Base-by-base conservation (phyloP, 441 rosid genomes). In the Melastoma candidum region DNA sequence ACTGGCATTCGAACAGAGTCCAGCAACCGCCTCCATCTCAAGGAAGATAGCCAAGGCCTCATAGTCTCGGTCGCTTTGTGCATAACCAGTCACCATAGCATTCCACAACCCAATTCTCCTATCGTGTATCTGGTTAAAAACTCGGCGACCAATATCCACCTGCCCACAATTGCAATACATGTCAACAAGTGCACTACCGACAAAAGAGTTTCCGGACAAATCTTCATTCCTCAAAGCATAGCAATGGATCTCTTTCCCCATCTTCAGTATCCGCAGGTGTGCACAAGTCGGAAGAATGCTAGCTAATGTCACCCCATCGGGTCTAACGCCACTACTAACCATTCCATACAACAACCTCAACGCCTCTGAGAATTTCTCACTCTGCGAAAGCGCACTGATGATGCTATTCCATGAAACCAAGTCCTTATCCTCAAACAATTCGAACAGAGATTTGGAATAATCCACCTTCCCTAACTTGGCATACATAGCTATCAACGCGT, bases 281-380 rank as follows among this genome's bases (percentile, higher is more conserved):
- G 98, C 76, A 65, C 98, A 92, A 11, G 81, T 82, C 32, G 98
- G 96, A 58, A 92, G 95, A 39, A 81, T 79, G 51, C 96, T 92
- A 9, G 98, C 81, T 41, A 83, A 60, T 4, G 95, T 85, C 58
- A 92, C 79, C 48, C 84, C 87, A 61, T 87, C 93, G 3, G 89
- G 90, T 53, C 75, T 78, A 59, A 75, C 69, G 57, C 87, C 87
- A 56, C 77, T 55, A 43, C 27, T 67, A 57, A 77, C 76, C 98
- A 87, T 83, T 48, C 26, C 68, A 1, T 64, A 65, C 52, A 90
- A 63, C 62, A 72, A 70, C 49, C 56, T 26, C 51, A 87, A 41
- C 3, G 96, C 87, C 57, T 85, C 90, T 51, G 58, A 17, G 64
- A 80, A 82, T 64, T 63, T 66, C 32, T 82, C 84, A 66, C 67